Conservation (phyloP, 2,329 filamentous ascomycete genomes). For the Penicillium sp. region DNA sequence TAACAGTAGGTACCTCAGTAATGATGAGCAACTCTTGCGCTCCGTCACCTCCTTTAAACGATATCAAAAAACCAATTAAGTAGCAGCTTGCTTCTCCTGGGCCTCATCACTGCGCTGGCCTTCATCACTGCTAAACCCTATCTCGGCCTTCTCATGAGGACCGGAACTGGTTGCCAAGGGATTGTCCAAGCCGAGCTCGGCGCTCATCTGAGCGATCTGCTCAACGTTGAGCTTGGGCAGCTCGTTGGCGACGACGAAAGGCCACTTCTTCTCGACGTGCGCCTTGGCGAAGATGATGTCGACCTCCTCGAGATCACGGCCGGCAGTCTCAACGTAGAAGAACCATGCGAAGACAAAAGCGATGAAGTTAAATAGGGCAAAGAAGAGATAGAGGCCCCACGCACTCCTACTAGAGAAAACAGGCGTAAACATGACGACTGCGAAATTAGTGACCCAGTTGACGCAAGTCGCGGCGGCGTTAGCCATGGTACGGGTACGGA, state of each 20-base stretch:
- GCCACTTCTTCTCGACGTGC: slow-evolving; percentile 95
- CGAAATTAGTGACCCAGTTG: neutral
- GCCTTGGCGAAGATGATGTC: slow-evolving; percentile 91
- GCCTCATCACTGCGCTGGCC: neutral
- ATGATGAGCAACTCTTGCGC: neutral
- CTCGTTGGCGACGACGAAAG: slow-evolving; percentile 98
- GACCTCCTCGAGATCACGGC: slow-evolving; percentile 96
- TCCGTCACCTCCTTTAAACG: neutral
- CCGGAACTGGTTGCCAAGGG: neutral
- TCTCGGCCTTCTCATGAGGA: neutral
- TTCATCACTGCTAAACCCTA: neutral
- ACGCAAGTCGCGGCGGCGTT: neutral
- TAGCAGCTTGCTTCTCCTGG: neutral
- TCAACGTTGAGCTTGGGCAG: slow-evolving; percentile 91
- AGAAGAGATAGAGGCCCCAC: neutral
- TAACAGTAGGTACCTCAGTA: neutral
- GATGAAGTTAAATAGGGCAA: slow-evolving; percentile 61
- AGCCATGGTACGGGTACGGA: neutral
- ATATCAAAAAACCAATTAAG: neutral
- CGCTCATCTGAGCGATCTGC: slow-evolving; percentile 66
- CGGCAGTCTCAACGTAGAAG: slow-evolving; percentile 72
- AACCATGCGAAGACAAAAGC: slow-evolving; percentile 91
- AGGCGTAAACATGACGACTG: neutral
- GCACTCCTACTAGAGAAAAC: neutral
- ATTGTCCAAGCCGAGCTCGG: neutral